Conservation (phyloP, 2,329 filamentous ascomycete species). For the Chrysoporthe cubensis region DNA sequence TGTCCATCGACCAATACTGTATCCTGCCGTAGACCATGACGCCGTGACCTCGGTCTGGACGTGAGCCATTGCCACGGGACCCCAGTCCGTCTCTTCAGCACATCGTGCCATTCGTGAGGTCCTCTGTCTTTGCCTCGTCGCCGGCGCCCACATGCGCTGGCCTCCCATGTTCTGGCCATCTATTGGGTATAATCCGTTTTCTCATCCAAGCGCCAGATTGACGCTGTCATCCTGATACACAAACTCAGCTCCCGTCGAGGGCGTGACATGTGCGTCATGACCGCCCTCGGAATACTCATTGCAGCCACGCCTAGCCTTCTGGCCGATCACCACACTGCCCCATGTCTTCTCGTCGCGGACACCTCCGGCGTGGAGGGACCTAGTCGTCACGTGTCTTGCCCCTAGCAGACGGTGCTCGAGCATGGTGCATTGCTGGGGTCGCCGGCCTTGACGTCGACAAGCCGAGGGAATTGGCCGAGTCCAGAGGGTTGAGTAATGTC, state of each 20-base stretch:
- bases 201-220: background rate
- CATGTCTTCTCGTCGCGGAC: background rate
- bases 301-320: background rate
- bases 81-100: background rate
- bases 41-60: background rate
- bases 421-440: constrained; percentile 47
- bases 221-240: background rate
- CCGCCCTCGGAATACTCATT: background rate
- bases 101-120: background rate
- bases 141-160: background rate
- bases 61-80: background rate
- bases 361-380: background rate
- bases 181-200: background rate
- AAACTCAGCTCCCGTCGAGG: background rate
- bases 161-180: background rate
- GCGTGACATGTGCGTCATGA: background rate
- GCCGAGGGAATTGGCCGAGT: constrained; percentile 42
- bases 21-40: background rate
- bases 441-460: constrained; percentile 52
- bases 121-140: background rate
- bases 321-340: background rate
- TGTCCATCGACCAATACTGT: background rate
- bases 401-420: constrained; percentile 41
- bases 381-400: constrained; percentile 45
- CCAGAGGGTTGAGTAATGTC: constrained; percentile 47